These are phyloP conservation scores for Drechslera avenae DNA, from an alignment of 2,329 filamentous ascomycete species.

Conservation along the genomic window DNA sequence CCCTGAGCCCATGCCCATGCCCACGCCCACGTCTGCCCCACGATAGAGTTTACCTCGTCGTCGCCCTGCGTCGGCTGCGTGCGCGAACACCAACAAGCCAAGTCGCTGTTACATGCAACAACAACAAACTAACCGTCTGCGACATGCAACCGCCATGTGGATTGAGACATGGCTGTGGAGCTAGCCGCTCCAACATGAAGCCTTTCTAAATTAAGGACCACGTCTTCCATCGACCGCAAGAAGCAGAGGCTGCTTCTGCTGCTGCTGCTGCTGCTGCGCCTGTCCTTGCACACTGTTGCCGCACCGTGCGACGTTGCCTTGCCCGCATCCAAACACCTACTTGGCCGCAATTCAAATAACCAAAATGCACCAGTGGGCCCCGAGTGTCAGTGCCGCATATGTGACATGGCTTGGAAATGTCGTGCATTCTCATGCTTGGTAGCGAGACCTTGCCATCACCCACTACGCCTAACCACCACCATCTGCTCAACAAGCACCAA, in stretches of 20 bases:
- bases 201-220: slow-evolving; percentile 11
- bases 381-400: background rate
- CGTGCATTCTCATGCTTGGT: slow-evolving; percentile 10
- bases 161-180: background rate
- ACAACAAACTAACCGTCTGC: background rate
- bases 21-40: background rate
- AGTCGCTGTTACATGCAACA: background rate
- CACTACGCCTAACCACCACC: no score
- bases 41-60: slow-evolving; percentile 2
- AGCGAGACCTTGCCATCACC: no score
- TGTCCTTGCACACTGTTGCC: no score
- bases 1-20: no score
- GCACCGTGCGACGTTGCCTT: slow-evolving; percentile 1
- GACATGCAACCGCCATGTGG: background rate
- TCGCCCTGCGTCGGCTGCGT: slow-evolving; percentile 5
- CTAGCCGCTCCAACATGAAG: background rate
- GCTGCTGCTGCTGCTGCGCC: no score
- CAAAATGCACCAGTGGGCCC: background rate
- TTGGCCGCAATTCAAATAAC: background rate
- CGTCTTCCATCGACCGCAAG: background rate
- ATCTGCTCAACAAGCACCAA: no score
- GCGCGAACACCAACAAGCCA: background rate
- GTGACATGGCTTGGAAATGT: slow-evolving; percentile 2
- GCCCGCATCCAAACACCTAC: background rate
- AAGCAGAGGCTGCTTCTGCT: no score